phyloP scores from a whole-genome alignment of 2,329 filamentous ascomycete genomes.

The Sclerotinia trifoliorum region DNA sequence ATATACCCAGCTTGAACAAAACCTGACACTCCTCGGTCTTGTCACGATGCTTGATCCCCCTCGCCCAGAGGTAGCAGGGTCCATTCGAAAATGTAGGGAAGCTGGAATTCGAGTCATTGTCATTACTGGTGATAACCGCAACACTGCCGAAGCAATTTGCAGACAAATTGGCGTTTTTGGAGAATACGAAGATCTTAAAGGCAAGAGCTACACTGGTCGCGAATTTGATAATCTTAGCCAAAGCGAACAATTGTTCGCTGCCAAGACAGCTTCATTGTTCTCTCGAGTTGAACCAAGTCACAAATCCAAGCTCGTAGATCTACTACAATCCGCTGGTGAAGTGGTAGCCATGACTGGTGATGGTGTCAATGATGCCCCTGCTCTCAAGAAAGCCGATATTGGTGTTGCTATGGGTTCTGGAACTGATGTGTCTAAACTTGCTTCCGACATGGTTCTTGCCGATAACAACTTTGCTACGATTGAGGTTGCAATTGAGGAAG shows the following conservation, averaged over 20 bases:
- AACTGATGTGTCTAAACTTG: slow-evolving; percentile 94
- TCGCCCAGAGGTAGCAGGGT: slow-evolving; percentile 81
- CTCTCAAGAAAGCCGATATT: slow-evolving; percentile 97
- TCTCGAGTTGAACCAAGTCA: slow-evolving; percentile 93
- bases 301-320: slow-evolving; percentile 96
- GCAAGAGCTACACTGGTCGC: slow-evolving; percentile 93
- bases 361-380: slow-evolving; percentile 96
- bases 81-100: slow-evolving; percentile 84
- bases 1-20: slow-evolving; percentile 85
- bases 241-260: slow-evolving; percentile 77
- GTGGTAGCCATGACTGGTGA: slow-evolving; percentile 99
- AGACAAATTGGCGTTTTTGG: slow-evolving; percentile 94
- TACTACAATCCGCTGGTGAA: slow-evolving; percentile 87
- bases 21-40: slow-evolving; percentile 89
- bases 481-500: slow-evolving; percentile 92
- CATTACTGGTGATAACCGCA: slow-evolving; percentile 96
- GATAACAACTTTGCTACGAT: slow-evolving; percentile 99
- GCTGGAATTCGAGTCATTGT: slow-evolving; percentile 97
- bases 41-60: slow-evolving; percentile 97
- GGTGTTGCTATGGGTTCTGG: slow-evolving; percentile 98
- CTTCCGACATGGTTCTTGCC: slow-evolving; percentile 96
- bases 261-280: slow-evolving; percentile 84
- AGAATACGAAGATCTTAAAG: slow-evolving; percentile 73
- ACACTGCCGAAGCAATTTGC: slow-evolving; percentile 97
- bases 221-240: slow-evolving; percentile 87